Evolutionary conservation across 1,284 basidiomycete species (phyloP).

Genomic region (Cronartium quercuum): DNA sequence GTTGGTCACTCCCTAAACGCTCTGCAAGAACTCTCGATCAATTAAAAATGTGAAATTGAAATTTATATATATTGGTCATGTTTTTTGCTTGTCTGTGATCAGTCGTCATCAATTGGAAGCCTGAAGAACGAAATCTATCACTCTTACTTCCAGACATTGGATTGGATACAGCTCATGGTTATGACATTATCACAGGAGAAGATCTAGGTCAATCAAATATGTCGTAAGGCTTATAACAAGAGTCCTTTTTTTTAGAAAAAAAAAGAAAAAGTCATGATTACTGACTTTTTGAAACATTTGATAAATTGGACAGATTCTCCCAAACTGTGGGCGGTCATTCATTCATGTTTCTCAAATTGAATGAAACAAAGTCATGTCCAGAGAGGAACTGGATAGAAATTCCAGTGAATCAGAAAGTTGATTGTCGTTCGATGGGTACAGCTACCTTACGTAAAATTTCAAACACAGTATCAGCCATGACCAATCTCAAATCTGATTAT

Average conservation of each 20-base stretch:
- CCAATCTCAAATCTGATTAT: neutral
- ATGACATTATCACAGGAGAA: slow-evolving; percentile 3
- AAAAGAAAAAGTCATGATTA: neutral
- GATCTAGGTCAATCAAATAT: slow-evolving; percentile 10
- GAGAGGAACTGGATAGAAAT: neutral
- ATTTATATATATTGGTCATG: neutral
- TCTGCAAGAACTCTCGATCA: neutral
- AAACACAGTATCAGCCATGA: neutral
- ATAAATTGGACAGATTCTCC: neutral
- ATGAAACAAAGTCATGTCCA: neutral
- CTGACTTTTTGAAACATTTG: neutral
- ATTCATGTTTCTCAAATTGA: slow-evolving; percentile 15
- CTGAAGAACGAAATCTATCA: neutral
- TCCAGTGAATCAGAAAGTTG: neutral
- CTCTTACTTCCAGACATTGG: slow-evolving; percentile 11
- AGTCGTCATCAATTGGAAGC: slow-evolving; percentile 31
- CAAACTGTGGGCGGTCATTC: neutral
- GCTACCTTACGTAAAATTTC: neutral
- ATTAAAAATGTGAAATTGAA: neutral
- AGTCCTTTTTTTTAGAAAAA: neutral
- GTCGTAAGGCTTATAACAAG: neutral
- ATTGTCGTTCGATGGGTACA: neutral
- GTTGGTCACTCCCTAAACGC: neutral
- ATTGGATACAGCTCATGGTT: slow-evolving; percentile 3
- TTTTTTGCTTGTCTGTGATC: neutral